Evolutionary conservation across 441 rosid genomes (phyloP), one percentile per base, ranked within the genome.

Genomic region (Populus hybrid): DNA sequence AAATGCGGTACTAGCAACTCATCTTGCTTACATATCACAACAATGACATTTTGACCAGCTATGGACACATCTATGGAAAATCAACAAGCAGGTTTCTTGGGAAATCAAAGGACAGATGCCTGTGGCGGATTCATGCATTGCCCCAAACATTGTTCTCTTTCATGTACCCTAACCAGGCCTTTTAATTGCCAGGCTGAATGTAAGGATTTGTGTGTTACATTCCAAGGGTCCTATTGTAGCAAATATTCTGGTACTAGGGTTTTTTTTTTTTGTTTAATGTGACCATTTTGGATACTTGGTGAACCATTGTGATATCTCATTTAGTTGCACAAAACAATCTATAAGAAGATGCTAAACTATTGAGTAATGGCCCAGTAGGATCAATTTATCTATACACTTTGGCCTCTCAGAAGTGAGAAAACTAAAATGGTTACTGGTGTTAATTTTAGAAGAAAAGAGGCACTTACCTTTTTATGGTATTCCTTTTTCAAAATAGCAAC

Each of bases 401-500:
- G 21, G 9, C 24, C 10, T 68, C n/a, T 68, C 26, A 68, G 42
- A 30, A 65, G 46, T 68, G 12, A 68, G 28, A 70, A 35, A 9
- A 21, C 53, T 11, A 42, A 71, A 14, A 71, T 5, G 18, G 72
- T 30, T n/a, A 40, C 5, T 32, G n/a, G 23, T 38, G 26, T 2
- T 69, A 65, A n/a, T 68, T 61, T 73, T 40, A 24, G 32, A 46
- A 69, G 72, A 71, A 40, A 32, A 46, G 73, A 73, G 53, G 64
- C 19, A 70, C 38, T 69, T 69, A 94, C 99, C 98, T 90, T 94
- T 87, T 87, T 97, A 72, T 92, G 86, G 73, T 97, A 97, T 82
- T 97, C 99, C 87, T 88, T 94, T 80, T 89, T 97, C 88, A 97
- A 79, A 73, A 84, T 76, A 9, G 82, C 77, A 5, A 85, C 78